Evolutionary conservation across 495 filamentous ascomycete genomes (phyloP).

Genomic region (Penicillium ucsense): DNA sequence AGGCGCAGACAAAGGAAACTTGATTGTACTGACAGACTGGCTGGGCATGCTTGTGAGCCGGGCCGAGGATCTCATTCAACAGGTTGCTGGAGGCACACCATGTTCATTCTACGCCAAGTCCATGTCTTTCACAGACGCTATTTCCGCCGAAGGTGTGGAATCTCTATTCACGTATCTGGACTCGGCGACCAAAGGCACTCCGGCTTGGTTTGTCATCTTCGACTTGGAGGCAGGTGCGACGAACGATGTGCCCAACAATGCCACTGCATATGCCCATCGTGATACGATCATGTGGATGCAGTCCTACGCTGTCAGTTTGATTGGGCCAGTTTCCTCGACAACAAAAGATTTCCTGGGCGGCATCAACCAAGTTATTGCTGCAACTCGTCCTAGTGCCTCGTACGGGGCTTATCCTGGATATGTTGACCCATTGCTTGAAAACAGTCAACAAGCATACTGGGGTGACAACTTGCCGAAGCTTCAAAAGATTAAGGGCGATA

Average conservation of each 20-base stretch:
- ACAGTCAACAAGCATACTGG: constrained; percentile 45
- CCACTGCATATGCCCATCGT: constrained; percentile 37
- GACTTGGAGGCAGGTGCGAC: constrained; percentile 35
- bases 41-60: constrained; percentile 39
- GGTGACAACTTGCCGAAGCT: constrained; percentile 41
- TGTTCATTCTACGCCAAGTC: constrained; percentile 38
- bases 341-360: constrained; percentile 31
- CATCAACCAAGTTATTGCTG: constrained; percentile 30
- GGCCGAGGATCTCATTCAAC: constrained; percentile 33
- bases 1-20: constrained; percentile 11
- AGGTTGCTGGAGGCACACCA: constrained; percentile 22
- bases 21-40: constrained; percentile 45
- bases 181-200: constrained; percentile 29
- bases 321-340: constrained; percentile 26
- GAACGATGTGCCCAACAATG: constrained; percentile 26
- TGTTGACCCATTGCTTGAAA: constrained; percentile 49
- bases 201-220: constrained; percentile 36
- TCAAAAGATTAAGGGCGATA: constrained; percentile 40
- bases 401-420: constrained; percentile 58
- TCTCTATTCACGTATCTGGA: constrained; percentile 36
- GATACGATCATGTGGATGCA: constrained; percentile 38
- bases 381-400: constrained; percentile 14
- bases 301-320: constrained; percentile 30
- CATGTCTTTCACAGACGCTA: constrained; percentile 40
- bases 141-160: constrained; percentile 27